Conservation (phyloP, 805 yeast genomes). For the Teunomyces panamensis region DNA sequence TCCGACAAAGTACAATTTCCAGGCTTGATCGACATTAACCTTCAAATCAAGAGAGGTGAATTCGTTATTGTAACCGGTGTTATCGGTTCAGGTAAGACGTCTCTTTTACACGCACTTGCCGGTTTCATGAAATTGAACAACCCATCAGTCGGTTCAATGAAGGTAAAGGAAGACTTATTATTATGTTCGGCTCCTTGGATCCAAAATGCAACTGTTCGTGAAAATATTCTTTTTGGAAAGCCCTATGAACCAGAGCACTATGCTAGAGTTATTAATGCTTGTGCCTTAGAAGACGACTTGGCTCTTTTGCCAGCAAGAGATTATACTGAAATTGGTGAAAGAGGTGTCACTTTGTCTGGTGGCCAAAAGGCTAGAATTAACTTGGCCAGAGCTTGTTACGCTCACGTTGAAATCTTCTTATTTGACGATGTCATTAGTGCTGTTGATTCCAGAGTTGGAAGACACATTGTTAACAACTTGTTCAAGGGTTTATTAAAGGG, state of each 20-base stretch:
- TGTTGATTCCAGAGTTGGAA: constrained; percentile 43
- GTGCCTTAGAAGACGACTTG: constrained; percentile 41
- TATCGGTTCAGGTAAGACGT: constrained; percentile 44
- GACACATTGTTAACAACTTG: constrained; percentile 35
- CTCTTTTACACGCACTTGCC: constrained; percentile 38
- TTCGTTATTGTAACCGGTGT: constrained; percentile 42
- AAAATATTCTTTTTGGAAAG: constrained; percentile 38
- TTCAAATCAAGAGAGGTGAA: constrained; percentile 29
- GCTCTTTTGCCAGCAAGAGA: constrained; percentile 34
- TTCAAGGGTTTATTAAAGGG: constrained; percentile 31
- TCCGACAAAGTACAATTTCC: constrained; percentile 18
- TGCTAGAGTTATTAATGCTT: constrained; percentile 29
- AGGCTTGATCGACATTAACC: constrained; percentile 33
- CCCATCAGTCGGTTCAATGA: constrained; percentile 23
- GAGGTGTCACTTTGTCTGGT: constrained; percentile 44
- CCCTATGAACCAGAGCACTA: constrained; percentile 28
- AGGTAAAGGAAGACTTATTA: constrained; percentile 27
- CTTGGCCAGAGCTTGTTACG: constrained; percentile 43
- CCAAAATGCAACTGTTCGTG: constrained; percentile 41
- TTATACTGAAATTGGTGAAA: constrained; percentile 43
- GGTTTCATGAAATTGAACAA: constrained; percentile 36
- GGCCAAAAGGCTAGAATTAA: constrained; percentile 46
- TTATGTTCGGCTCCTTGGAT: constrained; percentile 42
- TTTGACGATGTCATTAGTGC: constrained; percentile 46
- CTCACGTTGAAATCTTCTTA: constrained; percentile 29